Conservation (phyloP, 805 yeast genomes). For the Ogataea degrootiae region DNA sequence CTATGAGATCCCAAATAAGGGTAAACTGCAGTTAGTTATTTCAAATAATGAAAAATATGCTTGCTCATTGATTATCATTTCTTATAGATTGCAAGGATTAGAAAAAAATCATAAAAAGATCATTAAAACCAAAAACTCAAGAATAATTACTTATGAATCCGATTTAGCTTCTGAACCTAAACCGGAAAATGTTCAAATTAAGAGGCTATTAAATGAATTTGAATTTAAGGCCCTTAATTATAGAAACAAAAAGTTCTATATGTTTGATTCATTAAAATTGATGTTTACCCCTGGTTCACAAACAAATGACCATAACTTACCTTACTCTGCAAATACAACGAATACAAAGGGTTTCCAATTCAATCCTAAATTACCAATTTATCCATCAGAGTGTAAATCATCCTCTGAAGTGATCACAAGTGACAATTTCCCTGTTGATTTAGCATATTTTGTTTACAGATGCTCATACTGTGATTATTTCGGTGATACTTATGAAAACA, state of each 20-base stretch:
- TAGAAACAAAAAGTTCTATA: slow-evolving; percentile 20
- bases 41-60: slow-evolving; percentile 28
- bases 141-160: slow-evolving; percentile 16
- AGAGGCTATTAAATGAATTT: slow-evolving; percentile 21
- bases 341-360: slow-evolving; percentile 12
- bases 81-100: slow-evolving; percentile 23
- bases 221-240: slow-evolving; percentile 26
- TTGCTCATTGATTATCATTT: slow-evolving; percentile 21
- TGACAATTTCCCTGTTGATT: slow-evolving; percentile 19
- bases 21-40: slow-evolving; percentile 27
- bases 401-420: slow-evolving; percentile 19
- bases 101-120: slow-evolving; percentile 24
- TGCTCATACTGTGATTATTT: slow-evolving; percentile 17
- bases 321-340: slow-evolving; percentile 11
- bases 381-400: slow-evolving; percentile 10
- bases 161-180: slow-evolving; percentile 6
- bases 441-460: slow-evolving; percentile 17
- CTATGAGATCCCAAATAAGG: slow-evolving; percentile 20
- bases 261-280: slow-evolving; percentile 28
- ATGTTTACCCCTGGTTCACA: slow-evolving; percentile 22
- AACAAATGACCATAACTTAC: slow-evolving; percentile 18
- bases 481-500: background rate
- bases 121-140: slow-evolving; percentile 21
- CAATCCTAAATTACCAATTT: slow-evolving; percentile 18
- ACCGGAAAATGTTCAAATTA: slow-evolving; percentile 7